phyloP scores from a whole-genome alignment of 1,284 basidiomycete species.

The Tylopilus orsonianus region DNA sequence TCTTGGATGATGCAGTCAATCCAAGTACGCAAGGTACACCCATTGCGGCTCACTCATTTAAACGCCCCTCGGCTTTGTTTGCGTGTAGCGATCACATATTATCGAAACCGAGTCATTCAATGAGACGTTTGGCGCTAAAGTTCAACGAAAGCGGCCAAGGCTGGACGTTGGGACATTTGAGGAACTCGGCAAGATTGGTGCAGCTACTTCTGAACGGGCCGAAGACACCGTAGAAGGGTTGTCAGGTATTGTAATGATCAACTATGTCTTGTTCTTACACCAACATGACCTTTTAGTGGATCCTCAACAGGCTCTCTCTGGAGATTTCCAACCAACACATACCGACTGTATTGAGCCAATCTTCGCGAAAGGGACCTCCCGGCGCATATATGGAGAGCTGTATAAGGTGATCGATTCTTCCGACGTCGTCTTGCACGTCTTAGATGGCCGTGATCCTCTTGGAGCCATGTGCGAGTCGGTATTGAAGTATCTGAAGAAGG shows the following conservation, averaged over 20 bases:
- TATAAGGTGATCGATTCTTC: conserved; percentile 99
- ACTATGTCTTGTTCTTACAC: conserved; percentile 24
- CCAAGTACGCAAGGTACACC: conserved; percentile 70
- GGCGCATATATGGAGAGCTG: conserved; percentile 95
- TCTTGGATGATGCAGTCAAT: conserved; percentile 85
- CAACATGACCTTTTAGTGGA: conserved; percentile 13
- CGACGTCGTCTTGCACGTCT: conserved; percentile 93
- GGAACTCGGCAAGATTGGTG: conserved; percentile 74
- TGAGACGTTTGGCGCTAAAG: conserved; percentile 92
- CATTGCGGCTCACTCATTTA: background rate
- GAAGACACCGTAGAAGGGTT: conserved; percentile 11
- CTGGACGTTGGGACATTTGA: conserved; percentile 85
- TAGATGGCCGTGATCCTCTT: conserved; percentile 95
- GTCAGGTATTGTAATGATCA: conserved; percentile 11
- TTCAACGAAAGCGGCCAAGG: conserved; percentile 86
- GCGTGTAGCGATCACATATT: conserved; percentile 76
- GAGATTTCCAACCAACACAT: conserved; percentile 53
- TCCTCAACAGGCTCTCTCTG: conserved; percentile 18
- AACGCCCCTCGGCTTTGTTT: conserved; percentile 3
- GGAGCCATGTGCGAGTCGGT: conserved; percentile 98
- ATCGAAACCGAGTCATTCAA: conserved; percentile 91
- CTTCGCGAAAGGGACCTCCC: conserved; percentile 89
- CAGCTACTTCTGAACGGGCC: conserved; percentile 37
- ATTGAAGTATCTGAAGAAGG: conserved; percentile 91
- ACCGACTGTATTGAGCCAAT: conserved; percentile 83